Base-by-base conservation (phyloP, 2,329 filamentous ascomycete species). In the Penicillium sp. region DNA sequence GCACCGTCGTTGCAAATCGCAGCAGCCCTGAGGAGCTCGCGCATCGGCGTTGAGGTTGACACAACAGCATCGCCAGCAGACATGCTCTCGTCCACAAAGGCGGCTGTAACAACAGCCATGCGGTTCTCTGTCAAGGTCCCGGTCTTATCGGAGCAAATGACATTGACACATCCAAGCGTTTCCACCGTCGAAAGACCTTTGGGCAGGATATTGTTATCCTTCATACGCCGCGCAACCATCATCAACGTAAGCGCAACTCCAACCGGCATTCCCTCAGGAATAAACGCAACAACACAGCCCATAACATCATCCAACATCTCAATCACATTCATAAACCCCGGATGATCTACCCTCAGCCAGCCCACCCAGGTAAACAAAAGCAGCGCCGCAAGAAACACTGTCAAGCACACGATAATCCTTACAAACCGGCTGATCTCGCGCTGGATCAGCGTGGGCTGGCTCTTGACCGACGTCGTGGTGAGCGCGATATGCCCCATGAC, bases 131-230 rank as follows among this genome's bases (percentile, higher is more conserved):
- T 76, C 75, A 75, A 57, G 0, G 66, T 71, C 43, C 89, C 88
- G 0, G 88, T 91, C 75, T 91, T 91, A 70, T 91, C 88, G 0
- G 87, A 90, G 69, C 88, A 90, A 35, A 91, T 85, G 9, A 90
- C 83, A 1, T 86, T 89, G 1, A 91, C 88, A 0, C 86, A 82
- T 1, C 89, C 89, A 1, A 91, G 79, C 0, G 88, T 91, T 71
- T 91, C 89, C 0, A 91, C 88, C 0, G 89, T 91, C 70, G 89
- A 88, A 45, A 92, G 77, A 0, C 86, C 90, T 73, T 91, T 92
- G 79, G 88, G 91, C 5, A 92, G 79, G 48, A 91, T 85, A 63
- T 88, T 87, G 71, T 89, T 85, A 70, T 86, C 83, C 62, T 82
- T 82, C 89, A 92, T 91, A 61, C 88, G 81, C 60, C 86, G 88